phyloP scores from a whole-genome alignment of 306 rosid species.

The Cyamopsis tetragonoloba region DNA sequence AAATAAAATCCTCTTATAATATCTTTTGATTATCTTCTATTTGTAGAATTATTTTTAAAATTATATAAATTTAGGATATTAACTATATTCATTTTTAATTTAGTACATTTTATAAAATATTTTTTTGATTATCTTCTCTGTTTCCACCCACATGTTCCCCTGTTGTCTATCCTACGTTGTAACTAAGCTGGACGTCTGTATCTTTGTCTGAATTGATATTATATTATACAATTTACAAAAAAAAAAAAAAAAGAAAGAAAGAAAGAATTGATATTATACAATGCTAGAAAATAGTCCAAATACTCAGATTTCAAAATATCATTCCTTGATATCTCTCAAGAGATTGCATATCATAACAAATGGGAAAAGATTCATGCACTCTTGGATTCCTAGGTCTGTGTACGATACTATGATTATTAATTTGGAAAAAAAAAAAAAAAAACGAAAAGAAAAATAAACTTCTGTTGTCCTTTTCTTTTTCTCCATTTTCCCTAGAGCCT shows the following conservation, averaged over 20 bases:
- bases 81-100: no score
- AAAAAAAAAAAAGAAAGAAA: no score
- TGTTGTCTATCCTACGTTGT: background rate
- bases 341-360: background rate
- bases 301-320: background rate
- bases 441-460: background rate
- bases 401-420: slow-evolving; percentile 17
- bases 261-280: no score
- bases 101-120: no score
- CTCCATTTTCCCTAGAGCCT: background rate
- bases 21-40: no score
- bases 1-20: no score
- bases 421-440: no score
- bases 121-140: background rate
- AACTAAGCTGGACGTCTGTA: no score
- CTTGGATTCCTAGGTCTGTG: slow-evolving; percentile 4
- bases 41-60: no score
- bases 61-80: no score
- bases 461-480: background rate
- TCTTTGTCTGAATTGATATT: background rate
- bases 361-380: background rate
- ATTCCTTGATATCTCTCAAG: background rate
- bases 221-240: no score
- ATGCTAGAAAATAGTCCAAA: background rate
- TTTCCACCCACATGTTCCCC: slow-evolving; percentile 10